Conservation (phyloP, 441 rosid species). For the Metrosideros polymorpha region DNA sequence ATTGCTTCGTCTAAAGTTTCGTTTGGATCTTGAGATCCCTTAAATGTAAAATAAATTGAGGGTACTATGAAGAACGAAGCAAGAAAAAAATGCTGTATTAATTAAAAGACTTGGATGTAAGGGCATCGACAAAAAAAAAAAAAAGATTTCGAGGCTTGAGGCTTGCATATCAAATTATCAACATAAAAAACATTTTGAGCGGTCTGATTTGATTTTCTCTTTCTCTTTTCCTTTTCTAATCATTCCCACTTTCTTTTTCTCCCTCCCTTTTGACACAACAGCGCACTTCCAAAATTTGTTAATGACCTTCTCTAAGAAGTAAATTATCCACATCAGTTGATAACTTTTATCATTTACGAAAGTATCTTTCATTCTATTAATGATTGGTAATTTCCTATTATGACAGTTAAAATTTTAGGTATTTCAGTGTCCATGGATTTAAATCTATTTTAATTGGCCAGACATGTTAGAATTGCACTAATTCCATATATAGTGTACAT, state of each 20-base stretch:
- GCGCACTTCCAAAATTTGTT: not conserved
- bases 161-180: not conserved
- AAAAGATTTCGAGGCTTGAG: too few relatives aligned
- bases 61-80: too few relatives aligned
- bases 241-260: not conserved
- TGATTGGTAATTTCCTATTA: not conserved
- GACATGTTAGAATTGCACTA: not conserved
- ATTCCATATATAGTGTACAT: not conserved
- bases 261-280: not conserved
- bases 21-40: too few relatives aligned
- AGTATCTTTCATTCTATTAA: not conserved
- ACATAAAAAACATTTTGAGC: not conserved
- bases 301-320: not conserved
- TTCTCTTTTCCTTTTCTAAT: not conserved
- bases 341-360: not conserved
- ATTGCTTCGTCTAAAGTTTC: too few relatives aligned
- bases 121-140: too few relatives aligned
- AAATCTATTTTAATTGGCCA: not conserved
- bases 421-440: not conserved
- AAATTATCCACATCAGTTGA: not conserved
- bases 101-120: too few relatives aligned
- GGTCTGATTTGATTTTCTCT: not conserved
- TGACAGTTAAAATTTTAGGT: not conserved
- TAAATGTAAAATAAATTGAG: too few relatives aligned
- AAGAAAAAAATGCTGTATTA: too few relatives aligned